Percentiles rank a stretch among this genome's conserved stretches.
These are phyloP conservation scores for Escovopsis sp. DNA, from an alignment of 2,329 filamentous ascomycete genomes.

Conservation along the genomic window DNA sequence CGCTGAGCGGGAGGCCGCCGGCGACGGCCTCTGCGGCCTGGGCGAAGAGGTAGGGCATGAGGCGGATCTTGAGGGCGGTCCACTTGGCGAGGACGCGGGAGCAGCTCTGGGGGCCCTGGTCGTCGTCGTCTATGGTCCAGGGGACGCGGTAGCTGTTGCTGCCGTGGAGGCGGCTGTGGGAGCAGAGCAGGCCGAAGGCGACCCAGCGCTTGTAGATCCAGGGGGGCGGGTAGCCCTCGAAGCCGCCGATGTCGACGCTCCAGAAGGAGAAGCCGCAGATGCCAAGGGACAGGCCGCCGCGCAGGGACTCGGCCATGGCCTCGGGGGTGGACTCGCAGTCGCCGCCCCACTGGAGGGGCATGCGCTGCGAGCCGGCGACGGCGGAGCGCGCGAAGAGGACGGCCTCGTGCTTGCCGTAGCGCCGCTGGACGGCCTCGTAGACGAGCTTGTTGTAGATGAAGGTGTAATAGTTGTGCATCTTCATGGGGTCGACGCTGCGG, in stretches of 20 bases:
- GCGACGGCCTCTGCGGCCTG: conserved; percentile 27
- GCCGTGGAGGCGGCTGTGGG: conserved; percentile 56
- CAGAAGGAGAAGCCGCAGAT: conserved; percentile 53
- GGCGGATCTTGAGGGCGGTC: conserved; percentile 33
- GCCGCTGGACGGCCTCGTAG: conserved; percentile 46
- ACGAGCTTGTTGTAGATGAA: conserved; percentile 58
- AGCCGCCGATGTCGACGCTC: conserved; percentile 58
- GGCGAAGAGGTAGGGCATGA: conserved; percentile 37
- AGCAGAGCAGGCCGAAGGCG: conserved; percentile 57
- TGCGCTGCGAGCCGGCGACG: conserved; percentile 52
- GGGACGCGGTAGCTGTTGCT: conserved; percentile 59
- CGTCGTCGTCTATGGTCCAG: conserved; percentile 55
- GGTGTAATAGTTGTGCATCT: conserved; percentile 70
- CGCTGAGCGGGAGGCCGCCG: conserved; percentile 43
- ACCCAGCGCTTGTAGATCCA: conserved; percentile 69
- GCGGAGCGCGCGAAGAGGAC: conserved; percentile 53
- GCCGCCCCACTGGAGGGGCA: conserved; percentile 58
- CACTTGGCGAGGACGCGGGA: conserved; percentile 33
- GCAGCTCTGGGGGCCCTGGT: conserved; percentile 37
- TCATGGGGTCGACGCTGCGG: conserved; percentile 38
- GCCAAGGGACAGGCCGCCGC: conserved; percentile 49
- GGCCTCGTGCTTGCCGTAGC: conserved; percentile 37
- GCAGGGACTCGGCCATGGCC: conserved; percentile 56
- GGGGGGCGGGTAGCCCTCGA: conserved; percentile 51
- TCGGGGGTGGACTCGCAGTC: conserved; percentile 62